These are phyloP conservation scores for Didymella pinodella DNA, from an alignment of 2,329 filamentous ascomycete species.

Conservation along the genomic window DNA sequence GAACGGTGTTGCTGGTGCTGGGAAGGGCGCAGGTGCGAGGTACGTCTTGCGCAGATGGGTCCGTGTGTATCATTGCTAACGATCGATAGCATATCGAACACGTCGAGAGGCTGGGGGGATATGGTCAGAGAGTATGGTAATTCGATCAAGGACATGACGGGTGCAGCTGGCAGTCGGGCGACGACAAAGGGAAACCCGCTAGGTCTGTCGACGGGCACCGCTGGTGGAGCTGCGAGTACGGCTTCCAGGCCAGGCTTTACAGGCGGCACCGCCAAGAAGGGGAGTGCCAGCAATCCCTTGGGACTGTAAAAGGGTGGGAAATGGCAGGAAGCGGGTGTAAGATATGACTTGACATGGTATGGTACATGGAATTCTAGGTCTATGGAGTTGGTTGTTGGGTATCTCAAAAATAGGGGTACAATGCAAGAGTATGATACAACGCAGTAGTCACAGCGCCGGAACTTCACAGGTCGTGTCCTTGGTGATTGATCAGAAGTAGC, in stretches of 20 bases:
- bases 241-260: constrained; percentile 31
- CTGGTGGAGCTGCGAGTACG: constrained; percentile 43
- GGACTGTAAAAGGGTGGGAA: constrained; percentile 42
- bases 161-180: constrained; percentile 54
- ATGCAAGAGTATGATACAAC: not conserved
- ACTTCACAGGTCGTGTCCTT: not conserved
- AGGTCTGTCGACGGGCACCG: constrained; percentile 49
- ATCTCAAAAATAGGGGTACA: constrained; percentile 24
- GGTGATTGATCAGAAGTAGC: not conserved
- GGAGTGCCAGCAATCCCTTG: constrained; percentile 53
- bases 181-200: constrained; percentile 58
- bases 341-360: constrained; percentile 8
- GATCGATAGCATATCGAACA: constrained; percentile 52
- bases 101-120: constrained; percentile 58
- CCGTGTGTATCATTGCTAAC: not conserved
- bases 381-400: constrained; percentile 28
- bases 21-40: constrained; percentile 52
- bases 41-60: constrained; percentile 1
- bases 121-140: constrained; percentile 60
- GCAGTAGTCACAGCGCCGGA: not conserved
- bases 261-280: constrained; percentile 38
- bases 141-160: constrained; percentile 58
- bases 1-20: constrained; percentile 57
- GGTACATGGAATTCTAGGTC: constrained; percentile 9
- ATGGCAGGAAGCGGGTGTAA: constrained; percentile 4